phyloP scores from a whole-genome alignment of 495 filamentous ascomycete genomes.

The Pyronema omphalodes region DNA sequence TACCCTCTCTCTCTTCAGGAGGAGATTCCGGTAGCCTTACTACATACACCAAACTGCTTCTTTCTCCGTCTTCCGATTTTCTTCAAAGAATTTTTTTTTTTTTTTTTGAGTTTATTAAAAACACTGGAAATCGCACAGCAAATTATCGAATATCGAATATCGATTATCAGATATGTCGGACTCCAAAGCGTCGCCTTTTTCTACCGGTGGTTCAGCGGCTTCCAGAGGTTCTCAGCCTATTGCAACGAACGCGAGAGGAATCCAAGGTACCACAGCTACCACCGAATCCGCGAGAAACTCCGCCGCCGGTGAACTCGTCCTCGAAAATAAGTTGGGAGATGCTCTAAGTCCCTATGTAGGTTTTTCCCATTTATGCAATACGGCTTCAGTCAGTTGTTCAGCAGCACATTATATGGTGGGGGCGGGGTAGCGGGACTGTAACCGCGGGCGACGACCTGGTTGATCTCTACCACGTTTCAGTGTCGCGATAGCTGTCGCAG shows the following conservation, averaged over 20 bases:
- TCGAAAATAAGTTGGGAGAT: conserved; percentile 12
- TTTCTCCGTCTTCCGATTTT: background rate
- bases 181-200: background rate
- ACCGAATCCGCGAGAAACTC: background rate
- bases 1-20: background rate
- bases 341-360: conserved; percentile 24
- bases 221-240: background rate
- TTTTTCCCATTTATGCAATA: background rate
- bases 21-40: background rate
- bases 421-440: background rate
- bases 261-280: background rate
- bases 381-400: background rate
- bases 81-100: too few species aligned
- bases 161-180: background rate
- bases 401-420: background rate
- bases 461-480: background rate
- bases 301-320: conserved; percentile 11
- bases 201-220: background rate
- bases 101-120: too few species aligned
- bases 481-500: too few species aligned
- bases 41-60: background rate
- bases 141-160: background rate
- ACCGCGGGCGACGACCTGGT: background rate
- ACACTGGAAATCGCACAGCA: too few species aligned
- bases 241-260: background rate